Evolutionary conservation across 345 rosid genomes (phyloP).

Genomic region (Physaria fendleri): DNA sequence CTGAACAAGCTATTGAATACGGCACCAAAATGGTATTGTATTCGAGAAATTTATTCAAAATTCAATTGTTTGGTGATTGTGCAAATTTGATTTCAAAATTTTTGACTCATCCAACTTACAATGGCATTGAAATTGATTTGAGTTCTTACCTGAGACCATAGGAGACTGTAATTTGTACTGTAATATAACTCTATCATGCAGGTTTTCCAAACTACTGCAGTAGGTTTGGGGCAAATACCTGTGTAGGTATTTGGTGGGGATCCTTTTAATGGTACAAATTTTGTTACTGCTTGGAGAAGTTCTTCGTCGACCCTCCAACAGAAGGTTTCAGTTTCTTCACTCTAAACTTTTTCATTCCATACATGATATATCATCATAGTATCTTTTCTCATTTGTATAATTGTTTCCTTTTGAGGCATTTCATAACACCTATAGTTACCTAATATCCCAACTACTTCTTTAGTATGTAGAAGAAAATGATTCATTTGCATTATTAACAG

Average conservation of each 20-base stretch:
- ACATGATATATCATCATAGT: too few species aligned
- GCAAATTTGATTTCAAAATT: too few species aligned
- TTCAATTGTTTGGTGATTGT: too few species aligned
- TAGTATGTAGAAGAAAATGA: not conserved
- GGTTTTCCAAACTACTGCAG: slow-evolving; percentile 92
- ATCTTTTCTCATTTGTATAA: not conserved
- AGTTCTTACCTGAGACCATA: not conserved
- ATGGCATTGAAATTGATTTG: not conserved
- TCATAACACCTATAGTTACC: too few species aligned
- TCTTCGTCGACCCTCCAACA: slow-evolving; percentile 75
- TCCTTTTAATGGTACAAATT: slow-evolving; percentile 90
- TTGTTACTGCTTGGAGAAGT: slow-evolving; percentile 75
- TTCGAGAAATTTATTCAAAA: too few species aligned
- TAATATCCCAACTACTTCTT: too few species aligned
- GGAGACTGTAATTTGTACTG: too few species aligned
- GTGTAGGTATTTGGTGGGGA: slow-evolving; percentile 93
- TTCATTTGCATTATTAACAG: not conserved
- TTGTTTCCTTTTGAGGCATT: not conserved
- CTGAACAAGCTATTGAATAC: slow-evolving; percentile 92
- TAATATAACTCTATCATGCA: too few species aligned
- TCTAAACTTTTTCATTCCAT: not conserved
- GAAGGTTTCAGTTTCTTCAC: slow-evolving; percentile 49
- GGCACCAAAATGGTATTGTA: slow-evolving; percentile 44
- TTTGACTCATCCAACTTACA: too few species aligned
- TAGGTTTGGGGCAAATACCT: slow-evolving; percentile 84